Evolutionary conservation across 495 filamentous ascomycete genomes (phyloP).

Genomic region (Cetradonia linearis): DNA sequence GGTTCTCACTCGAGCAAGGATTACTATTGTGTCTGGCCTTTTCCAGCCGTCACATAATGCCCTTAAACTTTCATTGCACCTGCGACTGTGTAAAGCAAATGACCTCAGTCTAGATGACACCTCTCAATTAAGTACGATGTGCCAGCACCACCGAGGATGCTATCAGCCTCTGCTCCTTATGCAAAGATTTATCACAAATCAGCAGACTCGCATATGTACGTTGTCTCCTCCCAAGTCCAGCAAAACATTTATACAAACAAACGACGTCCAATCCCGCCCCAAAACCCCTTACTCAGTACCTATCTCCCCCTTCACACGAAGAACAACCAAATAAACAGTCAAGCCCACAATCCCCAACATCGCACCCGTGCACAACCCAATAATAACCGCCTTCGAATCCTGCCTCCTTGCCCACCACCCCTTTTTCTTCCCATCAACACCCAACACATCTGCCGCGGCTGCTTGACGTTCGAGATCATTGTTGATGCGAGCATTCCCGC

Average conservation of each 20-base stretch:
- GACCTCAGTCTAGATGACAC: background rate
- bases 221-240: too few species aligned
- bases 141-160: background rate
- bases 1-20: background rate
- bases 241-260: too few species aligned
- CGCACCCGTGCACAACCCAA: background rate
- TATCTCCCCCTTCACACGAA: background rate
- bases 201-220: too few species aligned
- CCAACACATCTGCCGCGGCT: background rate
- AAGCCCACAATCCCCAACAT: background rate
- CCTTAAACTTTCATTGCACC: background rate
- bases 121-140: background rate
- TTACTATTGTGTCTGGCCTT: background rate
- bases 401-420: background rate
- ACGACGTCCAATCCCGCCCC: too few species aligned
- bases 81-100: background rate
- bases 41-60: too few species aligned
- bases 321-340: background rate
- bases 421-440: background rate
- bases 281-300: background rate
- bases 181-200: too few species aligned
- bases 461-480: background rate
- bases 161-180: too few species aligned
- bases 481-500: too few species aligned
- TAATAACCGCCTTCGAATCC: background rate